Conservation (phyloP, 768 basidiomycete species). For the Lentinus tigrinus region DNA sequence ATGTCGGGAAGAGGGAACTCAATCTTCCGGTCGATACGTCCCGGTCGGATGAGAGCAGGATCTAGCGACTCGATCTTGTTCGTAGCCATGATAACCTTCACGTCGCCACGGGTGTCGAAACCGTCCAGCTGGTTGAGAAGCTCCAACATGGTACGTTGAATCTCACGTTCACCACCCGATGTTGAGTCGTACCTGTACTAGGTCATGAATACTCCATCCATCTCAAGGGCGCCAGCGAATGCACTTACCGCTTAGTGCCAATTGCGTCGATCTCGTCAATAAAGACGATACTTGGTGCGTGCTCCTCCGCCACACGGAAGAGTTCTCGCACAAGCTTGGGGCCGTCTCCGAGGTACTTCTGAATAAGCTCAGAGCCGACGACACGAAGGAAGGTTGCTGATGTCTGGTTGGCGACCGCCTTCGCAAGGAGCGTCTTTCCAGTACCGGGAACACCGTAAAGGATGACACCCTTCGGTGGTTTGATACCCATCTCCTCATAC, state of each 20-base stretch:
- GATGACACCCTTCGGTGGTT: conserved; percentile 99
- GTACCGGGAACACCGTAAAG: conserved; percentile 98
- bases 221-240: neutral
- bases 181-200: conserved; percentile 87
- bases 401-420: conserved; percentile 97
- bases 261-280: conserved; percentile 99
- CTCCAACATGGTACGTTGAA: conserved; percentile 99
- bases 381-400: conserved; percentile 97
- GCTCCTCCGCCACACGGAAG: conserved; percentile 96
- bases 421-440: conserved; percentile 96
- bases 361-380: conserved; percentile 96
- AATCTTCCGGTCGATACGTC: conserved; percentile 98
- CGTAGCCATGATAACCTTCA: conserved; percentile 99
- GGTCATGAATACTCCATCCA: neutral
- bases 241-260: conserved; percentile 88
- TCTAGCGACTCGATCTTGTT: conserved; percentile 97
- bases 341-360: conserved; percentile 99
- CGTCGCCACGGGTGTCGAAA: conserved; percentile 99
- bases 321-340: conserved; percentile 97
- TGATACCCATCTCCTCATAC: conserved; percentile 99
- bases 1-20: conserved; percentile 97
- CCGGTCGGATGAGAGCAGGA: conserved; percentile 96
- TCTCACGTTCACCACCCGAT: conserved; percentile 98
- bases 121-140: conserved; percentile 97
- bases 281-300: conserved; percentile 98